Conservation (phyloP, 345 rosid genomes). For the Anacardium occidentale region DNA sequence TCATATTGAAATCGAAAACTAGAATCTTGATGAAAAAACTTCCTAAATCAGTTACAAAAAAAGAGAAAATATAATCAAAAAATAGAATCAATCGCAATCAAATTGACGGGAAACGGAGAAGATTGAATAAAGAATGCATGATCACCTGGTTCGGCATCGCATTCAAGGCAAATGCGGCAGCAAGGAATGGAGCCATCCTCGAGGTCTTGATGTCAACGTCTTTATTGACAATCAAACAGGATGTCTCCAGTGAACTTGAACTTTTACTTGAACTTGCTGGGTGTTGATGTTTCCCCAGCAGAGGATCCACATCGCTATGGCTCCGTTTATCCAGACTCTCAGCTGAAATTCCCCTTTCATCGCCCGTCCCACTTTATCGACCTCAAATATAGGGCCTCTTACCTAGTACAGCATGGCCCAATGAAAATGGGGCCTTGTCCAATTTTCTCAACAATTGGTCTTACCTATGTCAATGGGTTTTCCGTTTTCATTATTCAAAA, state of each 20-base stretch:
- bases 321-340: conserved; percentile 37
- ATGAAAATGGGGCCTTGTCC: too few species aligned
- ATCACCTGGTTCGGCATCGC: conserved; percentile 68
- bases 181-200: conserved; percentile 69
- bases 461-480: too few species aligned
- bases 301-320: conserved; percentile 72
- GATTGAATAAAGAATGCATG: not conserved
- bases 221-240: too few species aligned
- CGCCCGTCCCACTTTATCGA: not conserved
- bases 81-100: not conserved
- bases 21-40: not conserved
- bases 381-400: too few species aligned
- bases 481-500: too few species aligned
- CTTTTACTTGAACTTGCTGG: conserved; percentile 26
- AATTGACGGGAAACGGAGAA: not conserved
- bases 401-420: too few species aligned
- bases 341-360: conserved; percentile 75
- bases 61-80: not conserved
- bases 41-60: not conserved
- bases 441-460: too few species aligned
- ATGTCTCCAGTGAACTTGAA: conserved; percentile 55
- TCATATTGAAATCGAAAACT: not conserved
- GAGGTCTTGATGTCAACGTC: conserved; percentile 48
- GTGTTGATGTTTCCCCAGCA: conserved; percentile 35
- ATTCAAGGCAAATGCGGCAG: conserved; percentile 92